Evolutionary conservation across 495 filamentous ascomycete genomes (phyloP), one percentile per base, ranked within the genome.

Genomic region (Xylaria grammica): DNA sequence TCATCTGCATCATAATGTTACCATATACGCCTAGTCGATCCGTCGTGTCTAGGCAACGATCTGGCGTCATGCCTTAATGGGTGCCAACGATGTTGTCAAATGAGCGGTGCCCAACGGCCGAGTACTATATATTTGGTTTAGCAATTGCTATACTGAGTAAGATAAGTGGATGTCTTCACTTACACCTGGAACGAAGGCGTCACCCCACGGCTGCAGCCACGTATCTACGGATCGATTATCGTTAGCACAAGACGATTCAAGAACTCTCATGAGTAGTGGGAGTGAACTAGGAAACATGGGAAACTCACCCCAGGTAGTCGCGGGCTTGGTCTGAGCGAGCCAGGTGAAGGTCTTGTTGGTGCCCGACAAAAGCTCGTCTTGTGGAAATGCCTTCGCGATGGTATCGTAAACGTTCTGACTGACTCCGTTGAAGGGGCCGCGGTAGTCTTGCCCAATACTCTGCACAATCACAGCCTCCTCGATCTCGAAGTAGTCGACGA

Each of bases 141-240:
- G 20, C 17, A 32, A 62, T 10, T 19, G 30, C 44, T 27, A 4
- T 44, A 32, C 20, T 24, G 24, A 22, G 0, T 24, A 24, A 42
- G 34, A 44, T 17, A 5, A 13, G 32, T 27, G 57, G 38, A 17
- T 38, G 9, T 11, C 46, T 5, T 38, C 42, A 62, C 59, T 50
- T 62, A 62, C 59, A 42, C 57, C 42, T 3, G 52, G 45, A 50
- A 72, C 67, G 52, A 55, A 72, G 36, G 63, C 62, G 10, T 65
- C 56, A 50, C 67, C 69, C 64, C 68, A 72, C 40, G 64, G 46
- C 52, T 69, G 58, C n/a, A 68, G 69, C 69, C 69, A 71, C 0
- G 69, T 68, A 54, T 71, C 69, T 72, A 64, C 46, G 29, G 9
- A 29, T 20, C 7, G 49, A 60, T 58, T 54, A 59, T 52, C 46